Conservation (phyloP, 192 early-diverging fungal species). For the Backusella tuberculispora region DNA sequence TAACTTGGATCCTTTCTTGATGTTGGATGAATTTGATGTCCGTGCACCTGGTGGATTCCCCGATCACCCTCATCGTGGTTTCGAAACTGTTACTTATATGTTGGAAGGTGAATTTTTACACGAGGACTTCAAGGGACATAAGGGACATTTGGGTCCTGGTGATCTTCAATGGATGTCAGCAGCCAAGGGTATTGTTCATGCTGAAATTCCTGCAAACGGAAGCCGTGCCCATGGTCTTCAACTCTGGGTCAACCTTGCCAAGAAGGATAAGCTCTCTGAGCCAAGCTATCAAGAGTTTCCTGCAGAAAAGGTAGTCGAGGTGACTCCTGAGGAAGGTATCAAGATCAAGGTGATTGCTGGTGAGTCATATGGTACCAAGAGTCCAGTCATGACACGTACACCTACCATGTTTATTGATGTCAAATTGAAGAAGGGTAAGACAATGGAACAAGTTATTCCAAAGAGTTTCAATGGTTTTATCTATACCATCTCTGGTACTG, state of each 20-base stretch:
- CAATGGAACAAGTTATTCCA: constrained; percentile 60
- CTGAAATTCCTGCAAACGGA: constrained; percentile 64
- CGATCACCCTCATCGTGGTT: constrained; percentile 82
- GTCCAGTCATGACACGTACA: constrained; percentile 72
- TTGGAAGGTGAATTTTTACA: too few relatives aligned
- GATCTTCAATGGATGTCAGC: constrained; percentile 76
- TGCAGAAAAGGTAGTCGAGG: constrained; percentile 68
- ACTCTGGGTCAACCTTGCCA: constrained; percentile 80
- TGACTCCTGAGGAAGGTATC: constrained; percentile 51
- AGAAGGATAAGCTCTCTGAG: constrained; percentile 70
- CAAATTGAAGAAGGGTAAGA: constrained; percentile 59
- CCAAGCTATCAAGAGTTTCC: constrained; percentile 76
- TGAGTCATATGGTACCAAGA: constrained; percentile 69
- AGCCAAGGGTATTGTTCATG: constrained; percentile 62
- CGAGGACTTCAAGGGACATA: constrained; percentile 74
- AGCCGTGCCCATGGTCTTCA: constrained; percentile 58
- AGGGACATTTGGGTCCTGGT: constrained; percentile 66
- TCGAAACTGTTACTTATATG: too few relatives aligned
- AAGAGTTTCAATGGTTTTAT: constrained; percentile 60
- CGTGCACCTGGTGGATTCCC: constrained; percentile 51
- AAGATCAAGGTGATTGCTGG: constrained; percentile 89
- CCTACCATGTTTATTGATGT: too few relatives aligned
- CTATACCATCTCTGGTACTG: constrained; percentile 64
- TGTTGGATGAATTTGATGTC: constrained; percentile 74
- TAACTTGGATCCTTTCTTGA: constrained; percentile 89